A percentile compares a stretch with the other conserved stretches of the same genome.
Evolutionary conservation across 306 rosid species (phyloP).

Genomic region (Rosa rugosa): DNA sequence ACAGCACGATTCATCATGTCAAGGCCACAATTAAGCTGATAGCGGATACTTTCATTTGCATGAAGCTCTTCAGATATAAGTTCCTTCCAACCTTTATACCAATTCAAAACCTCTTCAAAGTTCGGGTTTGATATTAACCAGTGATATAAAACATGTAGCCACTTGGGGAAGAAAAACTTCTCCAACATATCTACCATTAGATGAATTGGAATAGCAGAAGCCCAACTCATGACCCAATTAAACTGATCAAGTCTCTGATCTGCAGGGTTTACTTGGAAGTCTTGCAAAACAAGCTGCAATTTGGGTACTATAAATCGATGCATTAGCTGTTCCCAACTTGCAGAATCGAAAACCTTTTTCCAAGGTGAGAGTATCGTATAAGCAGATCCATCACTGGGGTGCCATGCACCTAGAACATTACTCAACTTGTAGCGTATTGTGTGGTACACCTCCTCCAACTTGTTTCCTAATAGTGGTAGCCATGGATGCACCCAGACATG

Average conservation of each 20-base stretch:
- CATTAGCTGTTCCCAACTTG: conserved; percentile 93
- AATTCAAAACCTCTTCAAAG: conserved; percentile 79
- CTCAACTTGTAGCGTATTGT: conserved; percentile 79
- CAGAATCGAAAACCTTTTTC: conserved; percentile 78
- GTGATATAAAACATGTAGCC: conserved; percentile 82
- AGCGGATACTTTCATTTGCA: conserved; percentile 70
- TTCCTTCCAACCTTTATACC: conserved; percentile 92
- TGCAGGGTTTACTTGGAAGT: conserved; percentile 88
- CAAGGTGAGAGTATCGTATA: conserved; percentile 84
- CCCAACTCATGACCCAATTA: conserved; percentile 90
- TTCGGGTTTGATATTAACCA: conserved; percentile 85
- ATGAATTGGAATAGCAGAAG: conserved; percentile 72
- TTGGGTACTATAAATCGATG: conserved; percentile 82
- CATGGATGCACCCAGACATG: conserved; percentile 97
- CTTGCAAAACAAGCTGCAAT: conserved; percentile 79
- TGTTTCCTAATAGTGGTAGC: conserved; percentile 80
- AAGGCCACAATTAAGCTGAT: conserved; percentile 74
- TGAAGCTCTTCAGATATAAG: conserved; percentile 77
- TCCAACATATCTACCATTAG: conserved; percentile 90
- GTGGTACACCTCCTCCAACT: conserved; percentile 73
- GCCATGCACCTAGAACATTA: conserved; percentile 90
- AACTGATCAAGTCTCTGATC: conserved; percentile 82
- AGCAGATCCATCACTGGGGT: conserved; percentile 86
- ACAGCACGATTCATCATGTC: conserved; percentile 92
- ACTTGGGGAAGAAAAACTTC: conserved; percentile 71